A percentile compares a stretch with the other conserved stretches of the same genome.
Conservation (phyloP, 2,329 filamentous ascomycete species). For the Phyllosticta paracitricarpa region DNA sequence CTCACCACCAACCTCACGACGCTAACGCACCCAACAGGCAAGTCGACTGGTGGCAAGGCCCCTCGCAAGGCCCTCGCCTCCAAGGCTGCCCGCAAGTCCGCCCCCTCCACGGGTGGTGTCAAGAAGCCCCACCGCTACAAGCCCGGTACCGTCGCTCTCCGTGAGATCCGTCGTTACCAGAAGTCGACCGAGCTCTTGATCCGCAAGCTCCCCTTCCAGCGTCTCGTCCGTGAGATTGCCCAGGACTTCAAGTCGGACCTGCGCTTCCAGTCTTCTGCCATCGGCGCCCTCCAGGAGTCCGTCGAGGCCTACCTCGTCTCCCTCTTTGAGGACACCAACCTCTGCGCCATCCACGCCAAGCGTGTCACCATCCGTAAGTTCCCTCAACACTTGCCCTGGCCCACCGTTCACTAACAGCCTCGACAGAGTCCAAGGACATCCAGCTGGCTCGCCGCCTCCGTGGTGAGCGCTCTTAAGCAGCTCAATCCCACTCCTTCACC, state of each 20-base stretch:
- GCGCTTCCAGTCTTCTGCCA: slow-evolving; percentile 93
- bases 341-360: slow-evolving; percentile 95
- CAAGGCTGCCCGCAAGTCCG: slow-evolving; percentile 98
- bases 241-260: slow-evolving; percentile 57
- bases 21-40: slow-evolving; percentile 43
- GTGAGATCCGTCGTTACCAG: slow-evolving; percentile 87
- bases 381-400: slow-evolving; percentile 10
- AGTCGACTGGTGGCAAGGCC: slow-evolving; percentile 66
- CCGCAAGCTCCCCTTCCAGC: slow-evolving; percentile 68
- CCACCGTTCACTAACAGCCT: slow-evolving; percentile 14
- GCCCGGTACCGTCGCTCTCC: slow-evolving; percentile 72
- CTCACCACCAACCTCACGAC: slow-evolving; percentile 8
- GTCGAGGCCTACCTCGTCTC: slow-evolving; percentile 94
- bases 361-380: slow-evolving; percentile 66
- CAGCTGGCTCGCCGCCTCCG: slow-evolving; percentile 63
- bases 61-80: slow-evolving; percentile 94
- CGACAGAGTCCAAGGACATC: slow-evolving; percentile 84
- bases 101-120: slow-evolving; percentile 77
- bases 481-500: slow-evolving; percentile 1
- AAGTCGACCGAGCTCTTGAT: slow-evolving; percentile 80
- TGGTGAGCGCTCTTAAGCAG: slow-evolving; percentile 42
- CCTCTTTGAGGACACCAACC: slow-evolving; percentile 91
- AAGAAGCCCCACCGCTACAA: slow-evolving; percentile 48
- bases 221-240: slow-evolving; percentile 70
- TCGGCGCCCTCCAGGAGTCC: slow-evolving; percentile 86